Conservation (phyloP, 169 alveolate genomes). For the Eimeria tenella region DNA sequence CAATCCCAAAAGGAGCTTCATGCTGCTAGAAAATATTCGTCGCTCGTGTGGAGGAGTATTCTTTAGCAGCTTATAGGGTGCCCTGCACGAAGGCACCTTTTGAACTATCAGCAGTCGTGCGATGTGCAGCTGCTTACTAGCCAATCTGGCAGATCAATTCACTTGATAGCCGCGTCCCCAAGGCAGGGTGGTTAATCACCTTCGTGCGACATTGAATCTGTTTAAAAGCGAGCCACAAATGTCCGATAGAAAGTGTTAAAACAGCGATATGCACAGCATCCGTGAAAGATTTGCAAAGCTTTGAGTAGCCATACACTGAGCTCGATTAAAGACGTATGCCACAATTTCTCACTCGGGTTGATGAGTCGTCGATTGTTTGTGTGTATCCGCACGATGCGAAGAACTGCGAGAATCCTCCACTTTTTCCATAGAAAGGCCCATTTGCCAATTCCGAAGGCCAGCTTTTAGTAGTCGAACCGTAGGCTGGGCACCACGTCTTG, state of each 20-base stretch:
- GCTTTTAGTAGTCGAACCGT: neutral
- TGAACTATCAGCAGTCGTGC: neutral
- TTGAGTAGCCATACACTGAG: too few species aligned
- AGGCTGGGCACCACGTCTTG: constrained; percentile 1
- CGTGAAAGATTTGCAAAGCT: too few species aligned
- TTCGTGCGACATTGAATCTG: constrained; percentile 6
- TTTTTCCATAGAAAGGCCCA: neutral
- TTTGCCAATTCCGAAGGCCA: neutral
- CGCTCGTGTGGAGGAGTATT: too few species aligned
- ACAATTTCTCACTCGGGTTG: constrained; percentile 17
- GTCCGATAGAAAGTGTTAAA: too few species aligned
- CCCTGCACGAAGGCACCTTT: neutral
- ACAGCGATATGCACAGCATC: too few species aligned
- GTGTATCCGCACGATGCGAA: constrained; percentile 59
- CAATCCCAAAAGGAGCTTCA: neutral
- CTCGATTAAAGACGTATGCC: neutral
- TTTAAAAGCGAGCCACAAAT: neutral
- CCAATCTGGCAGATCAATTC: constrained; percentile 50
- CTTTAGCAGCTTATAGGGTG: neutral
- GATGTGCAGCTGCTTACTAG: constrained; percentile 24
- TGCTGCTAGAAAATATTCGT: neutral
- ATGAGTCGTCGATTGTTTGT: neutral
- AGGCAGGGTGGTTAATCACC: neutral
- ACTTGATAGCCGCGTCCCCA: neutral
- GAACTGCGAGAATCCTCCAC: constrained; percentile 44